These are phyloP conservation scores for Phlebiopsis gigantea DNA, from an alignment of 768 basidiomycete species.

Conservation along the genomic window DNA sequence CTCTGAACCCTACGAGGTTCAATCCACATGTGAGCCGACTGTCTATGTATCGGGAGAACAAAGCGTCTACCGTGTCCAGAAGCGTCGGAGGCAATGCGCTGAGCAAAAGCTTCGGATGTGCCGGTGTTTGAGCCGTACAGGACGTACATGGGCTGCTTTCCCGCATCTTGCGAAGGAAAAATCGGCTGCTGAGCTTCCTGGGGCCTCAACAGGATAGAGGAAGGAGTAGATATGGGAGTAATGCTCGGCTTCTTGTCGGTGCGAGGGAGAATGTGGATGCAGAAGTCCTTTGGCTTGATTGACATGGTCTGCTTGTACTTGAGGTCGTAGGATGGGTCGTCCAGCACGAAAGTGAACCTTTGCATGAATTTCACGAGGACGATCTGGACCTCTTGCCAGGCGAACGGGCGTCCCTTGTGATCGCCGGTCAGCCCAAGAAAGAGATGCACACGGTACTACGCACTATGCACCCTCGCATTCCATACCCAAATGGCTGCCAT, in stretches of 20 bases:
- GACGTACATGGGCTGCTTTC: slow-evolving; percentile 27
- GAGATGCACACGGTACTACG: neutral
- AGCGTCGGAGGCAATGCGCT: slow-evolving; percentile 37
- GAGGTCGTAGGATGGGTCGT: slow-evolving; percentile 40
- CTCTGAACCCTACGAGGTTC: slow-evolving; percentile 30
- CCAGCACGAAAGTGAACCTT: slow-evolving; percentile 38
- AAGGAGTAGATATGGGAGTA: slow-evolving; percentile 22
- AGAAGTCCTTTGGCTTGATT: slow-evolving; percentile 40
- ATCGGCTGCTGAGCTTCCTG: neutral
- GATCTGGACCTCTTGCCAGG: slow-evolving; percentile 42
- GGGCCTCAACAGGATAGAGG: neutral
- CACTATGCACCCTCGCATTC: slow-evolving; percentile 22
- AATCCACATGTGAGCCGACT: no score
- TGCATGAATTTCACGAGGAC: slow-evolving; percentile 37
- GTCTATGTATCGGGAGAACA: neutral
- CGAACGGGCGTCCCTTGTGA: slow-evolving; percentile 35
- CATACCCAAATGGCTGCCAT: slow-evolving; percentile 36
- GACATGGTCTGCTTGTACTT: slow-evolving; percentile 40
- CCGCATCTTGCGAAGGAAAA: neutral
- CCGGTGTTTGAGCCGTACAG: slow-evolving; percentile 46
- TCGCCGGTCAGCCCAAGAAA: neutral
- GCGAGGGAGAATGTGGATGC: slow-evolving; percentile 30
- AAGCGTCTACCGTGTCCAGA: slow-evolving; percentile 29
- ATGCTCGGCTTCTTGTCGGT: neutral
- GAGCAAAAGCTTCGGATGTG: slow-evolving; percentile 43